These are phyloP conservation scores for Fraxinus ornus DNA, from an alignment of 305 asterid species.

Conservation along the genomic window DNA sequence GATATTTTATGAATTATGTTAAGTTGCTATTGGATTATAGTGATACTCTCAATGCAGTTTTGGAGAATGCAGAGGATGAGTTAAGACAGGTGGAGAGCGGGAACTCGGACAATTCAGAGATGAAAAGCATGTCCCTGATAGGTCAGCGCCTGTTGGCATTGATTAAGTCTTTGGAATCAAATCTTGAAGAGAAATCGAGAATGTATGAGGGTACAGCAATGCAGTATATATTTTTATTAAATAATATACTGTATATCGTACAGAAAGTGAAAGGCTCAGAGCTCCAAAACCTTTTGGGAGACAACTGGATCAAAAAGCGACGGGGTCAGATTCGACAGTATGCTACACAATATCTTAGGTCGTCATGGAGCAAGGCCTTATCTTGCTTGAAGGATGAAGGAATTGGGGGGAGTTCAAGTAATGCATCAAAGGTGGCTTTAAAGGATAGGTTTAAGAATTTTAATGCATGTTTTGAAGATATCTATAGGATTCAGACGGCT, in stretches of 20 bases:
- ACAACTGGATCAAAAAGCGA: conserved; percentile 74
- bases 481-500: conserved; percentile 78
- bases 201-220: conserved; percentile 78
- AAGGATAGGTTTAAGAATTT: conserved; percentile 89
- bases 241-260: conserved; percentile 77
- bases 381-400: conserved; percentile 89
- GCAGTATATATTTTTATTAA: conserved; percentile 81
- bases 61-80: conserved; percentile 48
- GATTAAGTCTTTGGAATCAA: conserved; percentile 67
- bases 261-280: conserved; percentile 90
- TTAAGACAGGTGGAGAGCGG: conserved; percentile 23
- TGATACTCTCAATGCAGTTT: conserved; percentile 60
- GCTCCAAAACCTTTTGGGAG: conserved; percentile 74
- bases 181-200: conserved; percentile 79
- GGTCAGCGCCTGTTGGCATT: conserved; percentile 58
- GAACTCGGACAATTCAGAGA: conserved; percentile 42
- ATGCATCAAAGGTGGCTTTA: conserved; percentile 74
- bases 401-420: conserved; percentile 75
- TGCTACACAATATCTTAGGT: conserved; percentile 86
- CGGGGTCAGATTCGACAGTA: conserved; percentile 72
- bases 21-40: conserved; percentile 87
- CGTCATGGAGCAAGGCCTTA: conserved; percentile 83
- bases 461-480: conserved; percentile 85
- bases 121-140: conserved; percentile 48
- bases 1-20: conserved; percentile 91